Base-by-base conservation (phyloP, 169 alveolate species). In the Plasmodium sp. region DNA sequence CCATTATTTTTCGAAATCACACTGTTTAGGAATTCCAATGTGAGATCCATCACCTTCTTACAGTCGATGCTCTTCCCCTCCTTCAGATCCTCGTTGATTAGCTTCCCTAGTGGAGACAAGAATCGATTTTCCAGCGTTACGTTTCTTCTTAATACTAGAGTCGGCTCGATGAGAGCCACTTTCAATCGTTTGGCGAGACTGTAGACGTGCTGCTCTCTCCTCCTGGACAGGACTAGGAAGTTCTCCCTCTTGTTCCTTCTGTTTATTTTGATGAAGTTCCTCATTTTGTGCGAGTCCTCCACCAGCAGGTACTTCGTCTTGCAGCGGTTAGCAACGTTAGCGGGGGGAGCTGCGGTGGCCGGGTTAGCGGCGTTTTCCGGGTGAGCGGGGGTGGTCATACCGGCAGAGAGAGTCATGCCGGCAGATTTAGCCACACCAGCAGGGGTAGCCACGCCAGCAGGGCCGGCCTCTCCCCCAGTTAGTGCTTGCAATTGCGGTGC, bases 1-100 rank as follows among this genome's bases (percentile, higher is more conserved):
- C 94, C 94, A 90, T 90, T 90, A 79, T 90, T 90, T 31, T 90
- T 90, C 2, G 91, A 79, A 16, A 90, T 58, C 18, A 90, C 80
- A 27, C 91, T 90, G 33, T 80, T 80, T 31, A 90, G 81, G 39
- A 43, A 73, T 80, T 90, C 94, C 54, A 90, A 67, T 16, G 90
- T 90, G 62, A 90, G 48, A 31, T 90, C 94, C 34, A 90, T 36
- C 27, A 90, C 16, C 48, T 41, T 79, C 83, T 90, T 79, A 14
- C 48, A 90, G 36, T 56, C 74, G 51, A 90, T 80, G n/a, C 10
- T 41, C 12, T 79, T 80, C 1, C 94, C 94, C 6, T 90, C 54
- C 72, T 36, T 41, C 2, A 90, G 43, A 62, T 90, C 39, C 5
- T 1, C 41, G 56, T 90, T 90, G 6, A 90, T 90, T 80, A 80